Percentiles rank a stretch among this genome's conserved stretches.
These are phyloP conservation scores for Rhododendron vialii DNA, from an alignment of 148 eudicot genomes.

Conservation along the genomic window DNA sequence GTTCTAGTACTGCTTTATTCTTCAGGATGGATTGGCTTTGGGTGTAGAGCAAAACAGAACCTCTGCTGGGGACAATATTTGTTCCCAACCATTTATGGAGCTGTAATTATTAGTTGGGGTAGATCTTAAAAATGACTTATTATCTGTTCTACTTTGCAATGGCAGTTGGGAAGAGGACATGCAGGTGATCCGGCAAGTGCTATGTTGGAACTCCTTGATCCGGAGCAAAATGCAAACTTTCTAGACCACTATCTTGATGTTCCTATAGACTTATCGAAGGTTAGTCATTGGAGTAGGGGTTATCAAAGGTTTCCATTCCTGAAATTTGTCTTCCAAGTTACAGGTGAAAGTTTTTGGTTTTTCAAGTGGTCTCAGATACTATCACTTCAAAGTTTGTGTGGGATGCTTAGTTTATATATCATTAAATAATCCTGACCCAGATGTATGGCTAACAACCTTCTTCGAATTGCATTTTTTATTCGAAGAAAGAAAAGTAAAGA, in stretches of 20 bases:
- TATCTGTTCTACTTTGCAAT: conserved; percentile 7
- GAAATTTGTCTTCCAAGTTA: not conserved
- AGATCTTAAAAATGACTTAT: conserved; percentile 10
- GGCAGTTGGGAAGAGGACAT: conserved; percentile 93
- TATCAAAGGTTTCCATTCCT: not conserved
- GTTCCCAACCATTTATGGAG: not conserved
- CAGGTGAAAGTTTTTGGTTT: not conserved
- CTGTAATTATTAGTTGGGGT: not conserved
- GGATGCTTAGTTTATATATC: not conserved
- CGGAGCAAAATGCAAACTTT: conserved; percentile 98
- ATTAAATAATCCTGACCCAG: not conserved
- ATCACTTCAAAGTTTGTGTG: not conserved
- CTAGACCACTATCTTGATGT: conserved; percentile 98
- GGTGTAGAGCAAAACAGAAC: not conserved
- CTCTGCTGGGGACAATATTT: not conserved
- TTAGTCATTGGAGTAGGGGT: conserved; percentile 18
- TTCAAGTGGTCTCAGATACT: not conserved
- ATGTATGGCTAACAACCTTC: not conserved
- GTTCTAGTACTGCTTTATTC: not conserved
- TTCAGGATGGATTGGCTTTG: not conserved
- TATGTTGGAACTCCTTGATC: conserved; percentile 98
- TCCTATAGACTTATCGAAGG: conserved; percentile 95
- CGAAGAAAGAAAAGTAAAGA: not conserved
- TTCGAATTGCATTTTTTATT: not conserved
- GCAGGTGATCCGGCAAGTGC: conserved; percentile 99